Evolutionary conservation across 1,284 basidiomycete species (phyloP).

Genomic region (Ustilago hordei): DNA sequence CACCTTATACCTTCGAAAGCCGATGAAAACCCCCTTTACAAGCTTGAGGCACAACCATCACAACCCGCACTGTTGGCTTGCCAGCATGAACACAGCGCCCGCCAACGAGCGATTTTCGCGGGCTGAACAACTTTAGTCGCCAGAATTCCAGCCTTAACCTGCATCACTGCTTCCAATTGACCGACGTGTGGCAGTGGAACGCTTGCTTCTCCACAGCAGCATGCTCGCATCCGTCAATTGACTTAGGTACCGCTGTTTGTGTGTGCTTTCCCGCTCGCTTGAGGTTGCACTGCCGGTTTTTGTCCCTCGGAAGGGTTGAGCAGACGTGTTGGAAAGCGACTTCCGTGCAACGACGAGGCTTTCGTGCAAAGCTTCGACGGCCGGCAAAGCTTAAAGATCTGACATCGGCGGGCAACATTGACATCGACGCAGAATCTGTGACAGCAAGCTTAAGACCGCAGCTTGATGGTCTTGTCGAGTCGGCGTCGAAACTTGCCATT

Average conservation of each 20-base stretch:
- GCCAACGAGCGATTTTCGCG: conserved; percentile 1
- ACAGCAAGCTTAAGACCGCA: too few species aligned
- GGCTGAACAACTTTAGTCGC: neutral
- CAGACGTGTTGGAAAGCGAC: too few species aligned
- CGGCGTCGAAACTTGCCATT: too few species aligned
- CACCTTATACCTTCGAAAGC: neutral
- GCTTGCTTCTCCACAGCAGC: neutral
- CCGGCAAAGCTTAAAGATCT: too few species aligned
- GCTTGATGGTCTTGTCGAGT: too few species aligned
- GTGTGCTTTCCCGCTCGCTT: neutral
- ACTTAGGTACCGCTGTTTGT: neutral
- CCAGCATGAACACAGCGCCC: conserved; percentile 1
- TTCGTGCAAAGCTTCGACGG: too few species aligned
- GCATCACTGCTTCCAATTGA: neutral
- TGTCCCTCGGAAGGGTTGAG: too few species aligned
- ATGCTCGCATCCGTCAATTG: neutral
- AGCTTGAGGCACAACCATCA: neutral
- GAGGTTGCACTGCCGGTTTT: neutral
- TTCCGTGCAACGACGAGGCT: too few species aligned
- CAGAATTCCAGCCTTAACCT: neutral
- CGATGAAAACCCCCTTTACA: neutral
- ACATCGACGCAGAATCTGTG: neutral
- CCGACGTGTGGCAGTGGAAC: conserved; percentile 1
- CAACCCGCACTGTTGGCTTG: neutral
- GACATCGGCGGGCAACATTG: too few species aligned